Conservation (phyloP, 345 rosid genomes). For the Arabidopsis thaliana region TAIR10.1 NC_003070.9:406001-406500, state of each 20-base stretch:
- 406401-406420: conserved; percentile 67
- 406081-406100: conserved; percentile 87
- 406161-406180: conserved; percentile 22
- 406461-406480: conserved; percentile 97
- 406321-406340: conserved; percentile 16
- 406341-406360: conserved; percentile 24
- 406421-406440: conserved; percentile 77
- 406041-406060: conserved; percentile 52
- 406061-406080: conserved; percentile 70
- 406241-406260: conserved; percentile 81
- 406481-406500: conserved; percentile 96
- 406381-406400: conserved; percentile 40
- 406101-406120: conserved; percentile 80
- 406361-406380: conserved; percentile 27
- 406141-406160: conserved; percentile 14
- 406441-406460: conserved; percentile 87
- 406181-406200: conserved; percentile 9
- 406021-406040: conserved; percentile 27
- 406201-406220: conserved; percentile 42
- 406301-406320: conserved; percentile 67
- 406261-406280: conserved; percentile 63
- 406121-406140: conserved; percentile 79
- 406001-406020: conserved; percentile 15
- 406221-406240: conserved; percentile 40
- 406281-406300: conserved; percentile 60